Evolutionary conservation across 768 basidiomycete genomes (phyloP).

Genomic region (Tricholoma bakamatsutake): DNA sequence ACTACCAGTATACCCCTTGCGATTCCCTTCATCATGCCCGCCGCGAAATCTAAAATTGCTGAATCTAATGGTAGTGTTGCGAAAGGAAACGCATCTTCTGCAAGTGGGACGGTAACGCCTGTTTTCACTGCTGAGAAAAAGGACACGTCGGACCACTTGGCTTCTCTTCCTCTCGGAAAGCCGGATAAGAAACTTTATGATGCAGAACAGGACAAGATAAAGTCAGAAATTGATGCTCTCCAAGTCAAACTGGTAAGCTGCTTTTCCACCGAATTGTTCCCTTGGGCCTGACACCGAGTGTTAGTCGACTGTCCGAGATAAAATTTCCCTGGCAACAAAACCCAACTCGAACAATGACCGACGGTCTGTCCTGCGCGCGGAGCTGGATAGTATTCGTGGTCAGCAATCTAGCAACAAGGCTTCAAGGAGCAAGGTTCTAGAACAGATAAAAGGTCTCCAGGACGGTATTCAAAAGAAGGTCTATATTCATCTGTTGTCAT

Average conservation of each 20-base stretch:
- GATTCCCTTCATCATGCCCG: constrained; percentile 31
- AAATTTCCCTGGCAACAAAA: constrained; percentile 61
- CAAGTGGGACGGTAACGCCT: constrained; percentile 45
- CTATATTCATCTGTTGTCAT: neutral
- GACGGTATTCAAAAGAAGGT: constrained; percentile 84
- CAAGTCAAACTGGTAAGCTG: constrained; percentile 76
- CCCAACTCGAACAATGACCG: constrained; percentile 64
- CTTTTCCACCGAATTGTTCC: constrained; percentile 2
- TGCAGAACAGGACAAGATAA: constrained; percentile 77
- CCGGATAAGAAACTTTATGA: constrained; percentile 88
- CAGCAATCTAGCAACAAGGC: constrained; percentile 76
- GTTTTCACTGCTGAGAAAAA: constrained; percentile 35
- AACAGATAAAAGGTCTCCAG: constrained; percentile 74
- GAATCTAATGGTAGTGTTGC: constrained; percentile 33
- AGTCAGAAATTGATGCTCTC: constrained; percentile 75
- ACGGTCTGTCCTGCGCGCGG: constrained; percentile 63
- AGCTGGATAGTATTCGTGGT: constrained; percentile 73
- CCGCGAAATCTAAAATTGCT: constrained; percentile 51
- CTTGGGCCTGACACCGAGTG: constrained; percentile 7
- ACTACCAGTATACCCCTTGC: constrained; percentile 15
- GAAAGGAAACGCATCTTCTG: constrained; percentile 38
- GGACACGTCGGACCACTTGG: constrained; percentile 37
- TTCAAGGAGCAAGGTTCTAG: constrained; percentile 62
- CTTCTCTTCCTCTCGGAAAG: constrained; percentile 40
- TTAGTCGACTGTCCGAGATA: constrained; percentile 68